Evolutionary conservation across 2,329 filamentous ascomycete species (phyloP).

Genomic region (Fusarium abutilonis): DNA sequence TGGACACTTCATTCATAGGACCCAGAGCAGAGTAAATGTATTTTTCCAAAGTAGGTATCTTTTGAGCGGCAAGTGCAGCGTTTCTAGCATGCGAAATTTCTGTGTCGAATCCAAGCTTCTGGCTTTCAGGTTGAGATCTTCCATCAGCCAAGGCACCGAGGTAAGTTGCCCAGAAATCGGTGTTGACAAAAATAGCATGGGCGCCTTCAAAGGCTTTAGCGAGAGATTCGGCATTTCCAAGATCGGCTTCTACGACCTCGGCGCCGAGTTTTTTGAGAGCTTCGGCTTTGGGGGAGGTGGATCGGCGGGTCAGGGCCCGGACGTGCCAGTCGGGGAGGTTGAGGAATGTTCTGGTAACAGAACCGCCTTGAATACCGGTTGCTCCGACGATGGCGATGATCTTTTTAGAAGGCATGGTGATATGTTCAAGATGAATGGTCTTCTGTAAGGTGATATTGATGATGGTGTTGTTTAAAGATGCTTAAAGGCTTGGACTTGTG

Average conservation of each 20-base stretch:
- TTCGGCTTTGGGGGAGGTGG: constrained; percentile 52
- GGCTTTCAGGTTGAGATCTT: constrained; percentile 48
- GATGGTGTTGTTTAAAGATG: background rate
- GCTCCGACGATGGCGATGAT: constrained; percentile 57
- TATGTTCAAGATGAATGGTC: background rate
- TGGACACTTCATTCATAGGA: constrained; percentile 56
- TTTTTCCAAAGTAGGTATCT: constrained; percentile 52
- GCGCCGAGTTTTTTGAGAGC: constrained; percentile 53
- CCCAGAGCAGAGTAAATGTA: constrained; percentile 62
- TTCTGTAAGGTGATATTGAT: no score
- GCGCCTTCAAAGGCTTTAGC: constrained; percentile 54
- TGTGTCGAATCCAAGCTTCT: constrained; percentile 54
- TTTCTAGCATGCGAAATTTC: constrained; percentile 64
- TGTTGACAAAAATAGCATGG: constrained; percentile 61
- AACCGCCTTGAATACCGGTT: constrained; percentile 60
- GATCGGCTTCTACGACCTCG: constrained; percentile 56
- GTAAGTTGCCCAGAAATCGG: constrained; percentile 62
- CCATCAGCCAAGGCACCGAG: constrained; percentile 50
- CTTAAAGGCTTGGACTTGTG: background rate
- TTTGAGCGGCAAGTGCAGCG: constrained; percentile 61
- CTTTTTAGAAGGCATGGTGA: constrained; percentile 34
- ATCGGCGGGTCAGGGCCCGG: constrained; percentile 57
- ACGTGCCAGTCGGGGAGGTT: constrained; percentile 52
- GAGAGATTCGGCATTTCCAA: constrained; percentile 54
- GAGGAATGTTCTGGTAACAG: constrained; percentile 57